Evolutionary conservation across 805 yeast genomes (phyloP).

Genomic region (Isabelozyma gotoi): DNA sequence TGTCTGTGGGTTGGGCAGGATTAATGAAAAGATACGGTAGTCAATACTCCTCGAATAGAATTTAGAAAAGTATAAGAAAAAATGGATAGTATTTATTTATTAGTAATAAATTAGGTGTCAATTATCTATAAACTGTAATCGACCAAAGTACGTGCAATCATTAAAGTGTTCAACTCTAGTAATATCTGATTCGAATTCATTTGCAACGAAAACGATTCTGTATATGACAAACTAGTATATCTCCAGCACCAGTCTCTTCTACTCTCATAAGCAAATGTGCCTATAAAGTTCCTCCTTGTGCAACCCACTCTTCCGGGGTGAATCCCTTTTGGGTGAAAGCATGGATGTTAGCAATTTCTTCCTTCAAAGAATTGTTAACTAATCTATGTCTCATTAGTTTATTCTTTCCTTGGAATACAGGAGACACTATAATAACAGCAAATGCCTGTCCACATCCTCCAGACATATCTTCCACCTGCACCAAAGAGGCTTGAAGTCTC

Average conservation of each 20-base stretch:
- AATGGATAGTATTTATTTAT: too few species aligned
- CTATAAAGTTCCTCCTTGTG: constrained; percentile 33
- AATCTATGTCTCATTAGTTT: constrained; percentile 82
- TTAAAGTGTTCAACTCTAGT: background rate
- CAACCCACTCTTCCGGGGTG: constrained; percentile 83
- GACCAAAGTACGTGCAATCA: background rate
- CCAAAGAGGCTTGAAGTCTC: constrained; percentile 60
- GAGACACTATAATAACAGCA: constrained; percentile 82
- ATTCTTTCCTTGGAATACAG: constrained; percentile 74
- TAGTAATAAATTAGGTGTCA: background rate
- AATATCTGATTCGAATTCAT: too few species aligned
- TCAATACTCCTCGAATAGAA: too few species aligned
- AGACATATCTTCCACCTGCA: constrained; percentile 72
- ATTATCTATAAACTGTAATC: background rate
- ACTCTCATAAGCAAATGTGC: too few species aligned
- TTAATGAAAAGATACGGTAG: constrained; percentile 12
- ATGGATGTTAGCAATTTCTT: constrained; percentile 85
- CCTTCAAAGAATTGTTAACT: constrained; percentile 76
- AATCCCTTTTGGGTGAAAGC: constrained; percentile 93
- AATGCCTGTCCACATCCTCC: constrained; percentile 99
- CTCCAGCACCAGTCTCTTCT: background rate
- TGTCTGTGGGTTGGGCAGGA: constrained; percentile 25
- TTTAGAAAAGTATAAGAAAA: too few species aligned
- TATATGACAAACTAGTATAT: too few species aligned
- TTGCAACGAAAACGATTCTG: too few species aligned